Evolutionary conservation across 2,329 filamentous ascomycete species (phyloP).

Genomic region (Aspergillus sp.): DNA sequence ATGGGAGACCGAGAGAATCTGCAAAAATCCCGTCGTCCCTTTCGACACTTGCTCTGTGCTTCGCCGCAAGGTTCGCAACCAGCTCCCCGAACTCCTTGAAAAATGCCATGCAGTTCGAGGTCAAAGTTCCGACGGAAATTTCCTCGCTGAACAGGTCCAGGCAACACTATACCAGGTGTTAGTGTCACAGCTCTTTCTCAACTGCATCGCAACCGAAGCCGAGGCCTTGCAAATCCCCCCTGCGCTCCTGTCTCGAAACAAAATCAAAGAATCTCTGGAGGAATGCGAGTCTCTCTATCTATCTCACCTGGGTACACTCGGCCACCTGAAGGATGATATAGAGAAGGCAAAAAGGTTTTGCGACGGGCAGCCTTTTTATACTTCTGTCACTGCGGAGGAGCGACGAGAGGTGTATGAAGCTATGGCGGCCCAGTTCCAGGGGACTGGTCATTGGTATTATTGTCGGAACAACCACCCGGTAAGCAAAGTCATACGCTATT

Average conservation of each 20-base stretch:
- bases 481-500: neutral
- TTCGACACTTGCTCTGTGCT: neutral
- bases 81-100: neutral
- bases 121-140: neutral
- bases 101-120: neutral
- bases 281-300: neutral
- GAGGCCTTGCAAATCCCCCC: too few relatives aligned
- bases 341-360: constrained; percentile 3
- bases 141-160: constrained; percentile 6
- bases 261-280: neutral
- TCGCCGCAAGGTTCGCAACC: neutral
- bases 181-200: constrained; percentile 6
- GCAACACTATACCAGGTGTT: constrained; percentile 3
- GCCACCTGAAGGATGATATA: neutral
- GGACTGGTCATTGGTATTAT: constrained; percentile 16
- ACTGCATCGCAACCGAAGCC: neutral
- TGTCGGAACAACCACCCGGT: constrained; percentile 14
- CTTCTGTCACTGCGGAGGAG: constrained; percentile 4
- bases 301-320: neutral
- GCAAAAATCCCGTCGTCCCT: neutral
- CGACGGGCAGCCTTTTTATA: constrained; percentile 10
- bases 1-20: neutral
- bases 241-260: neutral
- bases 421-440: constrained; percentile 10
- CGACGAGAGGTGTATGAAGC: constrained; percentile 9